Evolutionary conservation across 768 basidiomycete genomes (phyloP).

Genomic region (Collybiopsis confluens): DNA sequence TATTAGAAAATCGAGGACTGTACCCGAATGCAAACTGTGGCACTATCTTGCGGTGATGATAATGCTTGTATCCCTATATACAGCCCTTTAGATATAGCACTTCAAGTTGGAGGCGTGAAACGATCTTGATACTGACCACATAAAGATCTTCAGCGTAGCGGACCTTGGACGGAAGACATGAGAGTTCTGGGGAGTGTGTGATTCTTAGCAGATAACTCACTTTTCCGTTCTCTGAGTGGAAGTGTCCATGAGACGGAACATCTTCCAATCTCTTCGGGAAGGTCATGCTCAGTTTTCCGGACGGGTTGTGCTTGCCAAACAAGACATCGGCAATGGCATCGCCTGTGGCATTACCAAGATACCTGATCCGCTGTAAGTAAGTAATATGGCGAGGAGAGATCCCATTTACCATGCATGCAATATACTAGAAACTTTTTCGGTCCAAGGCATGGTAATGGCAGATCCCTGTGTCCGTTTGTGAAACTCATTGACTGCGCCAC

Average conservation of each 20-base stretch:
- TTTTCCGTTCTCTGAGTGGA: constrained; percentile 65
- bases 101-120: too few relatives aligned
- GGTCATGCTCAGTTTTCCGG: constrained; percentile 70
- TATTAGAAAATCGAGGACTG: constrained; percentile 13
- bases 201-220: constrained; percentile 21
- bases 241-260: constrained; percentile 63
- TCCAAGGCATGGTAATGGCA: constrained; percentile 78
- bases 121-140: constrained; percentile 54
- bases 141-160: constrained; percentile 67
- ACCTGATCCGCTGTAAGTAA: constrained; percentile 20
- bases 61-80: constrained; percentile 67
- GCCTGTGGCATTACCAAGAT: constrained; percentile 79
- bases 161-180: constrained; percentile 28
- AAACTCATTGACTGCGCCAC: neutral
- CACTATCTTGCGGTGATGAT: constrained; percentile 54
- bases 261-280: constrained; percentile 76
- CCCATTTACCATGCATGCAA: constrained; percentile 61
- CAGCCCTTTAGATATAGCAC: too few relatives aligned
- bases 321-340: constrained; percentile 80
- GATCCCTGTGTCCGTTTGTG: constrained; percentile 46
- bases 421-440: constrained; percentile 56
- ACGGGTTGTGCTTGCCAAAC: constrained; percentile 75
- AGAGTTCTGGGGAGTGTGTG: neutral
- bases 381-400: too few relatives aligned
- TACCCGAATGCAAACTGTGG: constrained; percentile 77